phyloP scores from a whole-genome alignment of 225 moss, liverwort and hornwort species.

The Sphagnum tenellum region DNA sequence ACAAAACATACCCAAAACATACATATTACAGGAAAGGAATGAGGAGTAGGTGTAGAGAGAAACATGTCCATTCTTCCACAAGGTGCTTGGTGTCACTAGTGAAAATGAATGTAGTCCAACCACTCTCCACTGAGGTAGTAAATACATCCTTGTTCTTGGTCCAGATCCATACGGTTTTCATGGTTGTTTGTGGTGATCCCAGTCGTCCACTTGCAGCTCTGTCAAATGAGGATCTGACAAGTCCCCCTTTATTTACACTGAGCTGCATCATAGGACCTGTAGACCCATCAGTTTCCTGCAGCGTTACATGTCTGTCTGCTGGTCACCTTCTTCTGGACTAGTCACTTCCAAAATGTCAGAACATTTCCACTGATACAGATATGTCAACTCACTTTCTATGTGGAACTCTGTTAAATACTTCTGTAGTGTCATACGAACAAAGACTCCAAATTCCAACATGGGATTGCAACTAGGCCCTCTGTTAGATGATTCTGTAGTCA shows the following conservation, averaged over 20 bases:
- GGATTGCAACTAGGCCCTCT: no score
- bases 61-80: conserved; percentile 63
- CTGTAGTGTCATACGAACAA: not conserved
- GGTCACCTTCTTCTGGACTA: no score
- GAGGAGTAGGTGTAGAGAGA: not conserved
- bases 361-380: not conserved
- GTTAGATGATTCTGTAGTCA: no score
- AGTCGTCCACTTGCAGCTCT: conserved; percentile 33
- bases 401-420: not conserved
- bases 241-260: conserved; percentile 17
- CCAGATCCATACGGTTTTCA: conserved; percentile 80
- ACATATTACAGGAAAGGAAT: not conserved
- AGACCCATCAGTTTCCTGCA: not conserved
- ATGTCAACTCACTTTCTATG: not conserved
- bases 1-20: no score
- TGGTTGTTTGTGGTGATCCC: conserved; percentile 16
- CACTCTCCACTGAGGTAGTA: conserved; percentile 83
- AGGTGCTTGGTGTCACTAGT: conserved; percentile 51
- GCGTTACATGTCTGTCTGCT: no score
- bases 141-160: conserved; percentile 89
- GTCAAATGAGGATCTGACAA: conserved; percentile 34
- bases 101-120: conserved; percentile 84
- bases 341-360: not conserved
- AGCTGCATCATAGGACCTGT: conserved; percentile 6
- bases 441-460: no score